These are phyloP conservation scores for Coprinopsis strossmayeri DNA, from an alignment of 768 basidiomycete genomes.

Conservation along the genomic window DNA sequence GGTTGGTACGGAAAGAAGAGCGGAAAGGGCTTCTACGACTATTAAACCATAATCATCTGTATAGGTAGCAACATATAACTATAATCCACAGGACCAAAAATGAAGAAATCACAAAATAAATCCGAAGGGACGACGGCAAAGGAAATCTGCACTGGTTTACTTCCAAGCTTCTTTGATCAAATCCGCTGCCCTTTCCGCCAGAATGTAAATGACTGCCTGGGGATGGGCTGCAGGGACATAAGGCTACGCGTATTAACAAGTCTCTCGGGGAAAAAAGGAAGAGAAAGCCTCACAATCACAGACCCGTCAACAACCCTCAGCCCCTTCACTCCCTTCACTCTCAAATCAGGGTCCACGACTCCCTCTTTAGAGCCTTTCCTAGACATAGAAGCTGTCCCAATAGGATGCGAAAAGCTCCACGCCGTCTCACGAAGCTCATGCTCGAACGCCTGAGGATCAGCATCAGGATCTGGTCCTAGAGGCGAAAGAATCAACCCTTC, in stretches of 20 bases:
- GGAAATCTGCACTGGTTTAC: too few species aligned
- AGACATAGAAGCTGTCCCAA: conserved; percentile 9
- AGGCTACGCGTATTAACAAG: conserved; percentile 1
- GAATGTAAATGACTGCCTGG: conserved; percentile 6
- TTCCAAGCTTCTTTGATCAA: conserved; percentile 2
- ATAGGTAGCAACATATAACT: too few species aligned
- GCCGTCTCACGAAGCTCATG: not conserved
- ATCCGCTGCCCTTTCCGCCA: conserved; percentile 10
- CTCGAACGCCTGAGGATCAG: conserved; percentile 1
- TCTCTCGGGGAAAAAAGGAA: not conserved
- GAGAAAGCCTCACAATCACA: conserved; percentile 4
- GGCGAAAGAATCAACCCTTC: conserved; percentile 8
- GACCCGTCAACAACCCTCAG: conserved; percentile 12
- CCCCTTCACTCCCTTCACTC: conserved; percentile 5
- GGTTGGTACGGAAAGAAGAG: conserved; percentile 91
- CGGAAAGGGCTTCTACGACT: conserved; percentile 94
- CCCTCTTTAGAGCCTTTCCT: conserved; percentile 2
- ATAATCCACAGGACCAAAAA: too few species aligned
- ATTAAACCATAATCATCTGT: conserved; percentile 26
- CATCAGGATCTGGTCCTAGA: conserved; percentile 1
- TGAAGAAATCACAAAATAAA: too few species aligned
- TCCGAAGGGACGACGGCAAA: too few species aligned
- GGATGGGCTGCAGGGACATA: conserved; percentile 7
- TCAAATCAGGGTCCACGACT: conserved; percentile 12
- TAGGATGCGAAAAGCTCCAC: conserved; percentile 5